A percentile compares a stretch with the other conserved stretches of the same genome.
phyloP scores from a whole-genome alignment of 345 rosid species.

The Arabidopsis suecica region DNA sequence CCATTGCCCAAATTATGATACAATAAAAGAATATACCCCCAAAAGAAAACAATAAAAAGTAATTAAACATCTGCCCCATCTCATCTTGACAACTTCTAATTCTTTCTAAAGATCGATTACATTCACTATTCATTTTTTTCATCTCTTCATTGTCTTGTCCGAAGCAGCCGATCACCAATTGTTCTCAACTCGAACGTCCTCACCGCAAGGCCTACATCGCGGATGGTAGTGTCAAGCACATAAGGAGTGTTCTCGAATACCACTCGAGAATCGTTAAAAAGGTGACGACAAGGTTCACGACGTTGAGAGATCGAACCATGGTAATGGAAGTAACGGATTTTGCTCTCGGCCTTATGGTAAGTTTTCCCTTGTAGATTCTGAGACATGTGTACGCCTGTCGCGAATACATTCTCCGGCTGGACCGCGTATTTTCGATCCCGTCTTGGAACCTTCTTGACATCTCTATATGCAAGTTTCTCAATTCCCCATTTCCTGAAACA shows the following conservation, averaged over 20 bases:
- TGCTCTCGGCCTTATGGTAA: slow-evolving; percentile 61
- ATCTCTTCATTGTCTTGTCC: slow-evolving; percentile 65
- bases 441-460: slow-evolving; percentile 72
- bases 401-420: slow-evolving; percentile 75
- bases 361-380: slow-evolving; percentile 74
- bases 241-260: slow-evolving; percentile 67
- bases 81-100: slow-evolving; percentile 4
- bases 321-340: slow-evolving; percentile 80
- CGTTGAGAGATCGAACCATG: slow-evolving; percentile 83
- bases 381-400: slow-evolving; percentile 91
- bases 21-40: slow-evolving; percentile 39
- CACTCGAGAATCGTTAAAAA: slow-evolving; percentile 53
- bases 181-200: slow-evolving; percentile 74
- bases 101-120: slow-evolving; percentile 3
- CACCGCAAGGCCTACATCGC: slow-evolving; percentile 55
- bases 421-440: slow-evolving; percentile 85
- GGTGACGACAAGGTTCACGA: slow-evolving; percentile 71
- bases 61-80: slow-evolving; percentile 6
- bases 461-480: slow-evolving; percentile 86
- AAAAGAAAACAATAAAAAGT: slow-evolving; percentile 20
- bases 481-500: slow-evolving; percentile 86
- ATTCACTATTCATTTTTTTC: slow-evolving; percentile 1
- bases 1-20: slow-evolving; percentile 33
- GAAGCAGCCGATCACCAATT: slow-evolving; percentile 65
- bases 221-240: slow-evolving; percentile 68